Evolutionary conservation across 257 asterid species (phyloP).

Genomic region (Eucommia ulmoides): DNA sequence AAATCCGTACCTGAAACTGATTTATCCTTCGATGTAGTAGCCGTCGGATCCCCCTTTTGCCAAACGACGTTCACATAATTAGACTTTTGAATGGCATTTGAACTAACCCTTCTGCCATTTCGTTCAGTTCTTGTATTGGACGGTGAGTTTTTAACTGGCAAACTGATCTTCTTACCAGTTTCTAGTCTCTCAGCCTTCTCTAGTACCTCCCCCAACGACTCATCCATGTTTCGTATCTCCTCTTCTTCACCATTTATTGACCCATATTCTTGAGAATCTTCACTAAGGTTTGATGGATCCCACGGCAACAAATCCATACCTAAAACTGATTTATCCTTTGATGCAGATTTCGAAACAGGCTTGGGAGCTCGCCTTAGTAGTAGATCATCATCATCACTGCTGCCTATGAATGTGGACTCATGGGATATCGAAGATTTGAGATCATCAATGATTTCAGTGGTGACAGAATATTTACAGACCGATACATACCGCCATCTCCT

Average conservation of each 20-base stretch:
- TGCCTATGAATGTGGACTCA: conserved; percentile 55
- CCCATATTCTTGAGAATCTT: conserved; percentile 27
- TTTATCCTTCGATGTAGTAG: conserved; percentile 40
- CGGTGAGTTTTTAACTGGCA: conserved; percentile 34
- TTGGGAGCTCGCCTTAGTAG: conserved; percentile 77
- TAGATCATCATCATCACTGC: conserved; percentile 36
- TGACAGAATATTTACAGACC: conserved; percentile 70
- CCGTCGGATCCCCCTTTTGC: conserved; percentile 90
- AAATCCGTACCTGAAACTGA: conserved; percentile 22
- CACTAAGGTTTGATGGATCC: conserved; percentile 27
- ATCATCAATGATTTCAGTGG: conserved; percentile 66
- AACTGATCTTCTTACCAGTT: conserved; percentile 37
- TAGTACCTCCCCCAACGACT: conserved; percentile 75
- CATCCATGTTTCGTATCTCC: conserved; percentile 53
- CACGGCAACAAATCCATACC: conserved; percentile 14
- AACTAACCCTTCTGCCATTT: conserved; percentile 40
- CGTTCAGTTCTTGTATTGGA: conserved; percentile 19
- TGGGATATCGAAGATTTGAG: conserved; percentile 65
- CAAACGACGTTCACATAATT: conserved; percentile 73
- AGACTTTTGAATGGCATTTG: conserved; percentile 34
- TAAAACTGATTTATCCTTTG: conserved; percentile 35
- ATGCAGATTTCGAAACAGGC: conserved; percentile 51
- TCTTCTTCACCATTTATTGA: conserved; percentile 27
- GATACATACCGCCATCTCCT: conserved; percentile 65
- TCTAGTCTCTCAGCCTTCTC: conserved; percentile 89